A percentile compares a stretch with the other conserved stretches of the same genome.
These are phyloP conservation scores for Penicillium frequentans DNA, from an alignment of 2,329 filamentous ascomycete species.

Conservation along the genomic window DNA sequence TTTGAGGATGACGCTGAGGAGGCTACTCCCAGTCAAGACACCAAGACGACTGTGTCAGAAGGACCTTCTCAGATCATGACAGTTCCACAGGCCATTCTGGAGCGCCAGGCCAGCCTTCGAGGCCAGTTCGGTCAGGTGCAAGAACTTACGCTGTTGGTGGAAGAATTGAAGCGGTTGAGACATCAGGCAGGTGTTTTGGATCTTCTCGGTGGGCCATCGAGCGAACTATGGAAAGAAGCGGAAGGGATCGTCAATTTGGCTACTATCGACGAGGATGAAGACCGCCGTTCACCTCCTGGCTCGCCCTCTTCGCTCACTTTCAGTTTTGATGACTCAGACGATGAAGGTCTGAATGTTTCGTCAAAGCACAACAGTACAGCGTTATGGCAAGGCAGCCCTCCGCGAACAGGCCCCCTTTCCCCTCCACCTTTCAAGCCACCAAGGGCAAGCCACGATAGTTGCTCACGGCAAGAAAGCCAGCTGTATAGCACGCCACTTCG, in stretches of 20 bases:
- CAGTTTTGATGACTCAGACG: conserved; percentile 60
- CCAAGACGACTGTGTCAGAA: conserved; percentile 22
- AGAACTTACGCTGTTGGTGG: conserved; percentile 64
- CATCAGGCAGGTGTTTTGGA: conserved; percentile 55
- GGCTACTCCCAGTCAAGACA: conserved; percentile 43
- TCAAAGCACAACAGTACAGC: conserved; percentile 33
- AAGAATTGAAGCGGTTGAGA: conserved; percentile 63
- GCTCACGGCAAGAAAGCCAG: conserved; percentile 22
- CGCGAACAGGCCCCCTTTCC: conserved; percentile 25
- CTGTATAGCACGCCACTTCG: conserved; percentile 29
- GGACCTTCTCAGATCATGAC: conserved; percentile 36
- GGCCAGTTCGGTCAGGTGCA: conserved; percentile 65
- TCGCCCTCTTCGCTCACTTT: conserved; percentile 60
- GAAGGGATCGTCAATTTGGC: conserved; percentile 67
- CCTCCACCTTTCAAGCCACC: conserved; percentile 20
- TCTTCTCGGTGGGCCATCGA: conserved; percentile 55
- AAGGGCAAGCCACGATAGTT: conserved; percentile 26
- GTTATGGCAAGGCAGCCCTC: conserved; percentile 28
- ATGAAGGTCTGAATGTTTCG: conserved; percentile 41
- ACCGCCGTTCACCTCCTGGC: conserved; percentile 48
- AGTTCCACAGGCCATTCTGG: conserved; percentile 62
- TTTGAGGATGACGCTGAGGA: conserved; percentile 59
- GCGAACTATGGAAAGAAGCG: conserved; percentile 62
- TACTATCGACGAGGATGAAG: conserved; percentile 62
- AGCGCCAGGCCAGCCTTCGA: conserved; percentile 65